Evolutionary conservation across 345 rosid species (phyloP).

Genomic region (Aquilaria sinensis): DNA sequence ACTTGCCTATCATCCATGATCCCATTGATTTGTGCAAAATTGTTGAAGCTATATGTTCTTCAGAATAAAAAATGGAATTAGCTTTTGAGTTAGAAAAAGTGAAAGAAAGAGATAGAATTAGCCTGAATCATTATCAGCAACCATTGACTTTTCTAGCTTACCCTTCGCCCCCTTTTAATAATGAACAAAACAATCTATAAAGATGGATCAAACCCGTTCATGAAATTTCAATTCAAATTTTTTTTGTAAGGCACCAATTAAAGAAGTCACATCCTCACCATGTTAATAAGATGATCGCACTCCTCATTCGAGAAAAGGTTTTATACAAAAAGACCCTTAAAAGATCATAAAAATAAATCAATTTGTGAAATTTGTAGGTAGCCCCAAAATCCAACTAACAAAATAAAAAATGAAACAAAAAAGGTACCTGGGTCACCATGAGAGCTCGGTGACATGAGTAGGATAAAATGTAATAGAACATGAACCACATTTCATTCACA

Average conservation of each 20-base stretch:
- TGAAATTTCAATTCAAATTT: not conserved
- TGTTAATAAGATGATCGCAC: conserved; percentile 73
- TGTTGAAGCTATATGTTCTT: too few relatives aligned
- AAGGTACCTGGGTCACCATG: conserved; percentile 81
- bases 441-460: conserved; percentile 72
- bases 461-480: conserved; percentile 59
- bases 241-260: too few relatives aligned
- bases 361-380: too few relatives aligned
- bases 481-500: conserved; percentile 37
- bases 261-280: conserved; percentile 37
- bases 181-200: too few relatives aligned
- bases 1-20: too few relatives aligned
- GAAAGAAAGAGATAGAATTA: too few relatives aligned
- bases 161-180: conserved; percentile 51
- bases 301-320: conserved; percentile 69
- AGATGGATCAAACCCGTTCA: not conserved
- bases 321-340: conserved; percentile 73
- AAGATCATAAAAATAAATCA: conserved; percentile 8
- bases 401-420: not conserved
- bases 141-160: conserved; percentile 83
- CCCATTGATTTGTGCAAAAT: too few relatives aligned
- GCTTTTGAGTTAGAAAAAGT: too few relatives aligned
- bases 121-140: conserved; percentile 86
- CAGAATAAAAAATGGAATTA: too few relatives aligned
- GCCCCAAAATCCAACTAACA: not conserved